Conservation (phyloP, 2,329 filamentous ascomycete genomes). For the Pseudocercospora ulei region DNA sequence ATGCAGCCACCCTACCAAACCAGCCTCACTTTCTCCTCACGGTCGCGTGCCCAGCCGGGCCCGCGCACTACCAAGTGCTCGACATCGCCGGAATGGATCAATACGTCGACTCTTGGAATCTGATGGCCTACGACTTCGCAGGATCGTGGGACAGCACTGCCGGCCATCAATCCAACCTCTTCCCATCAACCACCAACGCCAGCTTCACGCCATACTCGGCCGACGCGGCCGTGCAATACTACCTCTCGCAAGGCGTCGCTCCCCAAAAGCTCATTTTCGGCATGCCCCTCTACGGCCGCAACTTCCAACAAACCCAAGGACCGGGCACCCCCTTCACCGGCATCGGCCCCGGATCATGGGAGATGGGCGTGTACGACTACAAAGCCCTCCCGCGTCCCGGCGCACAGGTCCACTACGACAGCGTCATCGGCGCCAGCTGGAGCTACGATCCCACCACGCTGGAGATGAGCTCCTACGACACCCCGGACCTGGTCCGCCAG, state of each 20-base stretch:
- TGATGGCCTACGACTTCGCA: conserved; percentile 50
- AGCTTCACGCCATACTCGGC: conserved; percentile 68
- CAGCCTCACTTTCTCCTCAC: conserved; percentile 39
- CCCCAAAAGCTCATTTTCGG: conserved; percentile 70
- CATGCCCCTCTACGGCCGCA: conserved; percentile 83
- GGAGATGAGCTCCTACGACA: conserved; percentile 69
- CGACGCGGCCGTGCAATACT: conserved; percentile 58
- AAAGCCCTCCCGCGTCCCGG: conserved; percentile 64
- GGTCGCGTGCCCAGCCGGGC: conserved; percentile 40
- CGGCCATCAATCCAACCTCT: conserved; percentile 75
- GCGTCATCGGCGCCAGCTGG: conserved; percentile 60
- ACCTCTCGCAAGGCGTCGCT: conserved; percentile 52
- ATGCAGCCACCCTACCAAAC: conserved; percentile 33
- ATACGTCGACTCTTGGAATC: conserved; percentile 43
- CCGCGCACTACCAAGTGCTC: conserved; percentile 39
- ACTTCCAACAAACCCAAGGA: conserved; percentile 69
- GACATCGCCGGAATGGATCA: conserved; percentile 37
- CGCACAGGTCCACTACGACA: conserved; percentile 55
- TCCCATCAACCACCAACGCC: conserved; percentile 49
- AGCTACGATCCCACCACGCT: conserved; percentile 57
- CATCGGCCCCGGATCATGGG: conserved; percentile 70
- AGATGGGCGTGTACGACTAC: conserved; percentile 77
- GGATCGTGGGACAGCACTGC: conserved; percentile 65
- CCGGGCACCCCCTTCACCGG: conserved; percentile 59
- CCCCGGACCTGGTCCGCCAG: conserved; percentile 51